Conservation (phyloP, 495 filamentous ascomycete species). For the Xylaria longipes region DNA sequence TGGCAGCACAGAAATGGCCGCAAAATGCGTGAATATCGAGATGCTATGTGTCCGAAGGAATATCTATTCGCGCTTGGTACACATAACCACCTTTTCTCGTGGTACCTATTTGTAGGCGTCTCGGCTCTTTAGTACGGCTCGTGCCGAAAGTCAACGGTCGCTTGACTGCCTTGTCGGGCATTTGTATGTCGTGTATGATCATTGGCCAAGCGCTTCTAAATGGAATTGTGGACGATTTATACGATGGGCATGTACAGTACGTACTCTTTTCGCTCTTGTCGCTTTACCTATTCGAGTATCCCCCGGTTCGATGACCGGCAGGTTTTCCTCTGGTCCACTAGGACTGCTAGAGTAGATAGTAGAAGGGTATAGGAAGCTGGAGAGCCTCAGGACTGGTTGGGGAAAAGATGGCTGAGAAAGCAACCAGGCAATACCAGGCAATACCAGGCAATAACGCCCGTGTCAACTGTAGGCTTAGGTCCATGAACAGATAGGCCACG, state of each 20-base stretch:
- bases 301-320: constrained; percentile 18
- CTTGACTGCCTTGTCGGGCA: constrained; percentile 25
- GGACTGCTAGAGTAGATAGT: neutral
- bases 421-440: neutral
- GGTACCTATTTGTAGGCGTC: constrained; percentile 8
- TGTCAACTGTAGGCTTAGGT: constrained; percentile 5
- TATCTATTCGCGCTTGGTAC: neutral
- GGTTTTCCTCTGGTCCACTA: neutral
- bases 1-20: constrained; percentile 4
- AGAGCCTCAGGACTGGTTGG: constrained; percentile 14
- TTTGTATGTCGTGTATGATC: constrained; percentile 2
- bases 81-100: constrained; percentile 1
- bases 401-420: constrained; percentile 12
- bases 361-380: neutral
- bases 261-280: constrained; percentile 3
- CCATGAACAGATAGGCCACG: constrained; percentile 12
- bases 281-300: constrained; percentile 24
- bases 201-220: constrained; percentile 10
- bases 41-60: constrained; percentile 4
- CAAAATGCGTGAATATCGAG: constrained; percentile 13
- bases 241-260: constrained; percentile 2
- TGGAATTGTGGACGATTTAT: constrained; percentile 19
- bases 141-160: constrained; percentile 21
- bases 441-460: too few relatives aligned
- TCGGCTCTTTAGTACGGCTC: constrained; percentile 17